Evolutionary conservation across 2,329 filamentous ascomycete species (phyloP).

Genomic region (Monilinia fructigena): DNA sequence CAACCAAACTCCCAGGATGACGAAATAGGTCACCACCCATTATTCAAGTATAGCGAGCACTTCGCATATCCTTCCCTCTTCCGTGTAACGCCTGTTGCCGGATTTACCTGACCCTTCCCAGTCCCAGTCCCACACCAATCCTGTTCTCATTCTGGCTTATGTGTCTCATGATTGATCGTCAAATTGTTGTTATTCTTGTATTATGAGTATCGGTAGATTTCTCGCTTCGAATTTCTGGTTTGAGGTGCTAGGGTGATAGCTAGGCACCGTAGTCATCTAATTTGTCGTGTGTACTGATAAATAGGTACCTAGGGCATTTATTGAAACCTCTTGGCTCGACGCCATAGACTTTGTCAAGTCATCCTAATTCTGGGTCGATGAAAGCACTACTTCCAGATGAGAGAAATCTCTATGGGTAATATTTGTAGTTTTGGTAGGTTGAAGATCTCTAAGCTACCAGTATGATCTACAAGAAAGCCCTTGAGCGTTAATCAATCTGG

Average conservation of each 20-base stretch:
- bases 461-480: constrained; percentile 70
- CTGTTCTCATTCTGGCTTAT: neutral
- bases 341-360: neutral
- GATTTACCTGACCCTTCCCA: neutral
- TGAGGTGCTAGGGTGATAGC: neutral
- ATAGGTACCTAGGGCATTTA: no score
- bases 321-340: neutral
- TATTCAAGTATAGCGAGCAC: constrained; percentile 37
- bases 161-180: neutral
- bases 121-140: neutral
- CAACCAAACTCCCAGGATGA: neutral
- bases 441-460: constrained; percentile 85
- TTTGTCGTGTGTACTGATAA: neutral
- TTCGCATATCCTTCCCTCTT: constrained; percentile 35
- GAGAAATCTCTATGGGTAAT: constrained; percentile 71
- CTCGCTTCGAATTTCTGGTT: no score
- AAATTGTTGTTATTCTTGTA: no score
- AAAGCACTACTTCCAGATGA: neutral
- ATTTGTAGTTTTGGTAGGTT: constrained; percentile 75
- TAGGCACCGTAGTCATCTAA: constrained; percentile 21
- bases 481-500: constrained; percentile 69
- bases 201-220: neutral
- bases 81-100: neutral
- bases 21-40: neutral
- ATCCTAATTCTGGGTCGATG: constrained; percentile 8